Base-by-base conservation (phyloP, 352 stramenopile genomes). In the Thalassiosira hispida region DNA sequence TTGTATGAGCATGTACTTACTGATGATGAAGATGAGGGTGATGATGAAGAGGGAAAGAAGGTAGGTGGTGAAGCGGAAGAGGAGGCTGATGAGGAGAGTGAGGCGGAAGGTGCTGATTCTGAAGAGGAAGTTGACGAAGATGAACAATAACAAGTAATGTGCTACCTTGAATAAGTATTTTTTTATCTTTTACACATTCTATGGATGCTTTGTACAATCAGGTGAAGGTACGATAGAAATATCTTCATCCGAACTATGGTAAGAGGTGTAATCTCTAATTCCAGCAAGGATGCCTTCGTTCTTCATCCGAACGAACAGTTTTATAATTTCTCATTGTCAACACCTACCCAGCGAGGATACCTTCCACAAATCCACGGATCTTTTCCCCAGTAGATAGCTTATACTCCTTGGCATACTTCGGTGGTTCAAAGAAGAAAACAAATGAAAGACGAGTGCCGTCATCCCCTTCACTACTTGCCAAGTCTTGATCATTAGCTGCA, bases 1-100 rank as follows among this genome's bases (percentile, higher is more conserved):
- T 71, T 83, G 67, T 94, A 93, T 69, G 89, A 94, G 63, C 87
- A 93, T 46, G 87, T 91, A 47, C 64, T 94, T n/a, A 84, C 79
- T 5, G 84, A 92, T 67, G 79, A 91, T 59, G 88, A 93, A 56
- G 78, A 82, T 16, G 88, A 90, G 42, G 56, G 53, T 20, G 52
- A 14, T 40, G 77, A 81, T 49, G 64, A 56, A 29, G 38, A 22
- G 14, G 64, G 73, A 33, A 61, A 78, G 40, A 61, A 55, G 42
- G 63, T 25, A 11, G 57, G 68, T 44, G 42, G 46, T 23, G 70
- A 75, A 0, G 55, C 68, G 27, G 16, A 49, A 4, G 40, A 49
- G 9, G 40, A 20, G 4, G 40, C 16, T 20, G 40, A 49, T 49
- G 40, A 49, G 3, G 40, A 16, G 5, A 18, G 5, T 49, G 40